These are phyloP conservation scores for Echinochloa phyllopogon DNA, from an alignment of 176 grass and related monocot genomes.

Conservation along the genomic window DNA sequence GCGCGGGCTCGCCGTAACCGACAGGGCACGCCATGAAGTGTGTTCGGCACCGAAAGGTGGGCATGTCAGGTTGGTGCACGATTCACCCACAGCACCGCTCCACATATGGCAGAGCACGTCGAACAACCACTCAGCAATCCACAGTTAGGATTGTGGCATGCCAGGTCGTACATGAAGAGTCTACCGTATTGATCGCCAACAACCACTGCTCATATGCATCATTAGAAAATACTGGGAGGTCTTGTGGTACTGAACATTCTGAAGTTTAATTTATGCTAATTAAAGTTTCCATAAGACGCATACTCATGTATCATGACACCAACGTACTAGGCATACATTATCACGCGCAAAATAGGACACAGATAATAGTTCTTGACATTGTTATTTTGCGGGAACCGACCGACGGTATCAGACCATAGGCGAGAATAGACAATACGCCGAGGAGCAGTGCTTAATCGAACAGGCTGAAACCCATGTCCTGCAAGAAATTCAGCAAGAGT, in stretches of 20 bases:
- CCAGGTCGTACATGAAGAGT: too few relatives aligned
- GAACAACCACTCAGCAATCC: neutral
- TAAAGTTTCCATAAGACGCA: neutral
- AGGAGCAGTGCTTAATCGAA: constrained; percentile 56
- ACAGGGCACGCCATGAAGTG: neutral
- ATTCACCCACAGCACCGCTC: neutral
- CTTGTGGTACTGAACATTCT: neutral
- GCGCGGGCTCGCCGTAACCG: neutral
- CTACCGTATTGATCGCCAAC: neutral
- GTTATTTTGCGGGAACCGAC: neutral
- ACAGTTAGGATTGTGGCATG: neutral
- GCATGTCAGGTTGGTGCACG: neutral
- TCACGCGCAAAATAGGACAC: constrained; percentile 27
- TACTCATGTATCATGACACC: neutral
- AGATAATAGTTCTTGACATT: neutral
- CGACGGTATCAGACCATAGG: neutral
- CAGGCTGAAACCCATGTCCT: constrained; percentile 92
- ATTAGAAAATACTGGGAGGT: neutral
- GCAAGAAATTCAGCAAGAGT: constrained; percentile 35
- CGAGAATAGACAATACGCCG: neutral
- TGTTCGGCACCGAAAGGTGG: neutral
- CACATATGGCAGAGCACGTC: neutral
- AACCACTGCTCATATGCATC: neutral
- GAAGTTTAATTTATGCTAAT: neutral
- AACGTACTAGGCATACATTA: constrained; percentile 17